Evolutionary conservation across 495 filamentous ascomycete species (phyloP).

Genomic region (Aspergillus sclerotiicarbonarius): DNA sequence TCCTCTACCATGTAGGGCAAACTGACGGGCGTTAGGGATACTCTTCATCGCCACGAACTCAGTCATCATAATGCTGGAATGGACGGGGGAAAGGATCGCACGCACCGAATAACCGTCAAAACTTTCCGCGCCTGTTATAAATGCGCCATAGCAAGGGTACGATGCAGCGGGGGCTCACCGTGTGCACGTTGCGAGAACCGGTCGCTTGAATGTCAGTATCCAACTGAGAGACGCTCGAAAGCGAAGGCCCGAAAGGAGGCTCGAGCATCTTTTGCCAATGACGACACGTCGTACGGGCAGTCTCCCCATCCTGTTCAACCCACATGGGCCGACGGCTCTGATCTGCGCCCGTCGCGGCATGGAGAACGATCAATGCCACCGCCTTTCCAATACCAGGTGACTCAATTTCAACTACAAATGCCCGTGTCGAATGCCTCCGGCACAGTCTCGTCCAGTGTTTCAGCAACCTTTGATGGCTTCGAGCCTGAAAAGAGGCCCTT

Average conservation of each 20-base stretch:
- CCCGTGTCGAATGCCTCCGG: conserved; percentile 5
- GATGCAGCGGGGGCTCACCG: conserved; percentile 53
- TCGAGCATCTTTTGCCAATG: conserved; percentile 13
- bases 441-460: conserved; percentile 12
- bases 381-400: conserved; percentile 19
- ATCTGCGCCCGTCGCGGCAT: background rate
- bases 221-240: conserved; percentile 44
- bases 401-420: conserved; percentile 26
- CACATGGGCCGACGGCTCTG: background rate
- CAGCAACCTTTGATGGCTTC: background rate
- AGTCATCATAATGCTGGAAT: conserved; percentile 46
- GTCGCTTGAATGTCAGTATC: conserved; percentile 52
- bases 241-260: conserved; percentile 25
- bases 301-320: conserved; percentile 5
- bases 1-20: background rate
- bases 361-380: conserved; percentile 3
- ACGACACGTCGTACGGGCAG: conserved; percentile 17
- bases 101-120: conserved; percentile 45
- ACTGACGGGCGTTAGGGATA: conserved; percentile 39
- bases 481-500: background rate
- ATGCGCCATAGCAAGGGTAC: conserved; percentile 54
- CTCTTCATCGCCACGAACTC: conserved; percentile 55
- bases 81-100: conserved; percentile 39
- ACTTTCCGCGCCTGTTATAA: conserved; percentile 53
- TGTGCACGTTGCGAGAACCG: conserved; percentile 54